phyloP scores from a whole-genome alignment of 306 rosid species.

The Hippophae rhamnoides region DNA sequence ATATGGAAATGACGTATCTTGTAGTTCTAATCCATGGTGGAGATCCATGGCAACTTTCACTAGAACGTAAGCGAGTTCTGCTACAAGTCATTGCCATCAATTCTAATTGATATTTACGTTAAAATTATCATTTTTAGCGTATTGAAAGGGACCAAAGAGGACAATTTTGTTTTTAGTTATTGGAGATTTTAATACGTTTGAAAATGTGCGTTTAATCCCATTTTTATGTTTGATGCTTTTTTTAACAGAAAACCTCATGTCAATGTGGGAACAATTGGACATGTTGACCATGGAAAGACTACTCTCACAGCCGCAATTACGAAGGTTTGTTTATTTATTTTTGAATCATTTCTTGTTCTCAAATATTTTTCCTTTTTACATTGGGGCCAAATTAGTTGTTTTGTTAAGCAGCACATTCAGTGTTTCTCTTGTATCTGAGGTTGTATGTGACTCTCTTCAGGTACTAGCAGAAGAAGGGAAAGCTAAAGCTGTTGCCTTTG shows the following conservation, averaged over 20 bases:
- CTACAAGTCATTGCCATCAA: not conserved
- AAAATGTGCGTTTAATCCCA: too few species aligned
- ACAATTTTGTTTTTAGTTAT: not conserved
- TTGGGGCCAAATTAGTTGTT: not conserved
- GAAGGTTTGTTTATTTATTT: conserved; percentile 36
- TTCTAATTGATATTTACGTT: not conserved
- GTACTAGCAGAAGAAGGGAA: conserved; percentile 90
- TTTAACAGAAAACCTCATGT: conserved; percentile 76
- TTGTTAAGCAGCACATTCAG: not conserved
- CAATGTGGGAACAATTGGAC: conserved; percentile 92
- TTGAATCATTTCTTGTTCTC: too few species aligned
- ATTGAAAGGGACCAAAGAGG: not conserved
- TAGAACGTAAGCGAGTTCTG: conserved; percentile 43
- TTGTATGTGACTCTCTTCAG: conserved; percentile 24
- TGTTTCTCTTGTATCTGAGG: not conserved
- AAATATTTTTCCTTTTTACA: not conserved
- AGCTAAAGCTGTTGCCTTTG: conserved; percentile 83
- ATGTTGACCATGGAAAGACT: conserved; percentile 94
- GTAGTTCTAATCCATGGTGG: conserved; percentile 43
- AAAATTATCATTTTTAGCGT: too few species aligned
- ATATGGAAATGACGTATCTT: conserved; percentile 33
- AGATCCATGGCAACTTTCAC: conserved; percentile 88
- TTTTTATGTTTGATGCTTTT: conserved; percentile 11
- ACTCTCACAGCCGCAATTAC: conserved; percentile 97
- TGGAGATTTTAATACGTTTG: too few species aligned